phyloP scores from a whole-genome alignment of 768 basidiomycete species.

The Cystofilobasidium bisporidii region DNA sequence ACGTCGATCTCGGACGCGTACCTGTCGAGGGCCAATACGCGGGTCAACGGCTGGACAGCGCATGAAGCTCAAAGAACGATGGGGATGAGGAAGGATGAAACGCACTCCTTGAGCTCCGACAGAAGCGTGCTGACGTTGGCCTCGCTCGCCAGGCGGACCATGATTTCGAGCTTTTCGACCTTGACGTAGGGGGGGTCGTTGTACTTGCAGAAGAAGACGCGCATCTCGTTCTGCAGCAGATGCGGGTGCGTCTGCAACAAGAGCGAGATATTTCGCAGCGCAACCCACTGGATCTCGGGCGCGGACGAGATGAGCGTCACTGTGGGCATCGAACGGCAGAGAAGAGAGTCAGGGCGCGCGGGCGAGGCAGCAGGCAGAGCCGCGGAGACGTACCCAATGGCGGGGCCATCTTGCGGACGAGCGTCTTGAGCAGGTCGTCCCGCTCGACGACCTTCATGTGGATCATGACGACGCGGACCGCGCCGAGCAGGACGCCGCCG shows the following conservation, averaged over 20 bases:
- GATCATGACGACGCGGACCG: constrained; percentile 88
- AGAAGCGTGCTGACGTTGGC: constrained; percentile 88
- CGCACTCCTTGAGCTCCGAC: constrained; percentile 87
- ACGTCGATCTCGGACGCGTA: constrained; percentile 98
- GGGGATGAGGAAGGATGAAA: constrained; percentile 12
- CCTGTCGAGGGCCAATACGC: no score
- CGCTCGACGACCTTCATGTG: constrained; percentile 69
- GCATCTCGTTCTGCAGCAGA: constrained; percentile 92
- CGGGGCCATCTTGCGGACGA: constrained; percentile 97
- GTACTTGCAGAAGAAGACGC: constrained; percentile 99
- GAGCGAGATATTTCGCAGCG: constrained; percentile 86
- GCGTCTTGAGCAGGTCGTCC: constrained; percentile 67
- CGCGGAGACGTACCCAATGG: constrained; percentile 59
- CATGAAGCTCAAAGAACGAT: no score
- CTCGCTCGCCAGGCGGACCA: constrained; percentile 92
- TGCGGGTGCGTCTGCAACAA: constrained; percentile 90
- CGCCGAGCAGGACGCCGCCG: constrained; percentile 89
- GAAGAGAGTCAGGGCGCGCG: constrained; percentile 6
- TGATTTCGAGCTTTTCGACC: constrained; percentile 94
- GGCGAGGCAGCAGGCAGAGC: not conserved
- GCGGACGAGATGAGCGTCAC: constrained; percentile 93
- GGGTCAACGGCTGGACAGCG: no score
- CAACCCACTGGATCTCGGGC: constrained; percentile 97
- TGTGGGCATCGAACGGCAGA: constrained; percentile 37
- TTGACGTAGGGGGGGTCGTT: constrained; percentile 99